Conservation (phyloP, 2,329 filamentous ascomycete species). For the Bipolaris gigantea region DNA sequence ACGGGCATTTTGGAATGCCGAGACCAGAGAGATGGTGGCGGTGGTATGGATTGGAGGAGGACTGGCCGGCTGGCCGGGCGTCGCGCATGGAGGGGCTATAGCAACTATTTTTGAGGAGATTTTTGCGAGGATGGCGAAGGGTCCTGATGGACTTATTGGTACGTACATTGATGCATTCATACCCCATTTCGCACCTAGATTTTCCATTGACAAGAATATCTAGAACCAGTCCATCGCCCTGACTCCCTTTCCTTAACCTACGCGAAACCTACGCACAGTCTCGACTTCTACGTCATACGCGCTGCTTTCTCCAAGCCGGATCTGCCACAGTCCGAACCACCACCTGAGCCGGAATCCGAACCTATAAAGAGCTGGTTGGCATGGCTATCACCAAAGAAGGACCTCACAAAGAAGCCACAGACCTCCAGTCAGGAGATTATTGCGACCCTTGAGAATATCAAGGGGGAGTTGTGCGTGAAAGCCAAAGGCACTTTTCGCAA, state of each 20-base stretch:
- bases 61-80: slow-evolving; percentile 68
- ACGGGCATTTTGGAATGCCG: slow-evolving; percentile 65
- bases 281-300: slow-evolving; percentile 66
- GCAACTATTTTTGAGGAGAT: slow-evolving; percentile 71
- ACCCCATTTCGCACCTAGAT: neutral
- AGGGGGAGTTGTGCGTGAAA: slow-evolving; percentile 57
- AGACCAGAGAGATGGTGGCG: slow-evolving; percentile 60
- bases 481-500: slow-evolving; percentile 5
- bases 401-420: slow-evolving; percentile 50
- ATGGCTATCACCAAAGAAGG: slow-evolving; percentile 41
- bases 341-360: slow-evolving; percentile 26
- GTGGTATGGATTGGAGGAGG: slow-evolving; percentile 70
- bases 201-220: neutral
- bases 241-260: slow-evolving; percentile 59
- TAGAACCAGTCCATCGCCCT: slow-evolving; percentile 37
- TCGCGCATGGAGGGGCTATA: slow-evolving; percentile 71
- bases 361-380: slow-evolving; percentile 34
- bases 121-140: slow-evolving; percentile 66
- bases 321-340: slow-evolving; percentile 27
- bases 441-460: slow-evolving; percentile 57
- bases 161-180: slow-evolving; percentile 6
- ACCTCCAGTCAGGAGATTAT: slow-evolving; percentile 49
- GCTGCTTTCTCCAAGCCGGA: slow-evolving; percentile 46
- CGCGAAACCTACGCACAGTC: slow-evolving; percentile 60
- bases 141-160: slow-evolving; percentile 44